These are phyloP conservation scores for Begonia masoniana DNA, from an alignment of 306 rosid genomes.

Conservation along the genomic window DNA sequence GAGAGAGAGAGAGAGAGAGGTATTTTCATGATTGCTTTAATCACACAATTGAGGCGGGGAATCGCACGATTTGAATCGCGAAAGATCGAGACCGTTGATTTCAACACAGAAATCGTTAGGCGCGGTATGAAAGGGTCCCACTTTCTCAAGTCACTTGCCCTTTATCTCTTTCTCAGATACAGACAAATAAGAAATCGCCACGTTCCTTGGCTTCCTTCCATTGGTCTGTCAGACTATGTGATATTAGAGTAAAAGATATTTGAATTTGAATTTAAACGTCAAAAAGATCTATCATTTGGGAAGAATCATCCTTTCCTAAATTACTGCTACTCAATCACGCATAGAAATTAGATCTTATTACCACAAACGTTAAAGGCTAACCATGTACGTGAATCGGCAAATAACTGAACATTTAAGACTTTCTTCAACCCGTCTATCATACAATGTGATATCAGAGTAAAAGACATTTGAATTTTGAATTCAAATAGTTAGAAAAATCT, in stretches of 20 bases:
- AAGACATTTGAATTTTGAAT: no score
- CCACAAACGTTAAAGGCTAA: no score
- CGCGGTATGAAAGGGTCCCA: conserved; percentile 57
- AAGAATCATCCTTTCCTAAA: no score
- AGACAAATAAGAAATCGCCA: not conserved
- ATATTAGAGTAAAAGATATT: not conserved
- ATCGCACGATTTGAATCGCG: conserved; percentile 34
- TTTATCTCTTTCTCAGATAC: not conserved
- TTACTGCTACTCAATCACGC: not conserved
- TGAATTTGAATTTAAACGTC: conserved; percentile 79
- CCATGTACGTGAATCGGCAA: no score
- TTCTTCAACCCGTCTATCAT: no score
- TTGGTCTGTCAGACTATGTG: not conserved
- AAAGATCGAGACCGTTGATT: conserved; percentile 42
- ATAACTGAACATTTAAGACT: no score
- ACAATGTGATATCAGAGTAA: no score
- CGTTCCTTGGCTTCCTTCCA: not conserved
- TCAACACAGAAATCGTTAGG: conserved; percentile 37
- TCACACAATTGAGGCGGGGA: conserved; percentile 49
- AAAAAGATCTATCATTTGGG: conserved; percentile 24
- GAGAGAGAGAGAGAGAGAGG: conserved; percentile 1
- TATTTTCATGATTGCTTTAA: conserved; percentile 12
- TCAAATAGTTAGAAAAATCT: no score
- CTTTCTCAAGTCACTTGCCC: conserved; percentile 7
- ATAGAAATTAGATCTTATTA: not conserved